These are phyloP conservation scores for Auricularia auricula-judae DNA, from an alignment of 768 basidiomycete species.

Conservation along the genomic window DNA sequence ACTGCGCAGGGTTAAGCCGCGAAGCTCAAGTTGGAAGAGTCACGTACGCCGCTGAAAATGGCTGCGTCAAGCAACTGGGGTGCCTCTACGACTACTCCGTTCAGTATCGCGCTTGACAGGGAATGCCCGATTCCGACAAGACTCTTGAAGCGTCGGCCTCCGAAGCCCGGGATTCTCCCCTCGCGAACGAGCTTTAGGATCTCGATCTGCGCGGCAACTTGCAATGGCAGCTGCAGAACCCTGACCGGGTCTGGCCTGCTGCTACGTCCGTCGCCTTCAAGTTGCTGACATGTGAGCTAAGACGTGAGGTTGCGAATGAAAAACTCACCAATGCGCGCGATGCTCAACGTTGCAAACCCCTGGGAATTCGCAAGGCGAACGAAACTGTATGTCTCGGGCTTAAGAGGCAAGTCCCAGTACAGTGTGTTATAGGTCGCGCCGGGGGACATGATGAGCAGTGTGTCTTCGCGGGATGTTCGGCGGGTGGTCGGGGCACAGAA, in stretches of 20 bases:
- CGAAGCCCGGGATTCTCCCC: neutral
- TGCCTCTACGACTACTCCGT: neutral
- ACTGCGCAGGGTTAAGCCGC: neutral
- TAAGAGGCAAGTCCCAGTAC: neutral
- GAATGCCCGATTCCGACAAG: neutral
- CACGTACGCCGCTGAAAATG: neutral
- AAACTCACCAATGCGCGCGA: constrained; percentile 10
- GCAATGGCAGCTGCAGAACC: too few species aligned
- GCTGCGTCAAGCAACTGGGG: neutral
- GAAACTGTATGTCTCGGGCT: constrained; percentile 7
- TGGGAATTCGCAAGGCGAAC: constrained; percentile 8
- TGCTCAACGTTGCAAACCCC: constrained; percentile 10
- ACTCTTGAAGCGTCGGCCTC: neutral
- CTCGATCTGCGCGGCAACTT: too few species aligned
- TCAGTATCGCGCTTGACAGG: neutral
- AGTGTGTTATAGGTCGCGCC: neutral
- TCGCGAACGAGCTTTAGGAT: neutral
- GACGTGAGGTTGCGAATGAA: neutral
- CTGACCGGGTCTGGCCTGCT: too few species aligned
- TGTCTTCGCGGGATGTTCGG: neutral
- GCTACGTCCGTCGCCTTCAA: neutral
- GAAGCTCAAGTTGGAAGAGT: neutral
- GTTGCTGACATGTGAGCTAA: neutral
- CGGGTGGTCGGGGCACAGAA: neutral
- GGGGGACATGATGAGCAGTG: neutral